Conservation (phyloP, 1,139 yeast genomes). For the Taphrina pruni region DNA sequence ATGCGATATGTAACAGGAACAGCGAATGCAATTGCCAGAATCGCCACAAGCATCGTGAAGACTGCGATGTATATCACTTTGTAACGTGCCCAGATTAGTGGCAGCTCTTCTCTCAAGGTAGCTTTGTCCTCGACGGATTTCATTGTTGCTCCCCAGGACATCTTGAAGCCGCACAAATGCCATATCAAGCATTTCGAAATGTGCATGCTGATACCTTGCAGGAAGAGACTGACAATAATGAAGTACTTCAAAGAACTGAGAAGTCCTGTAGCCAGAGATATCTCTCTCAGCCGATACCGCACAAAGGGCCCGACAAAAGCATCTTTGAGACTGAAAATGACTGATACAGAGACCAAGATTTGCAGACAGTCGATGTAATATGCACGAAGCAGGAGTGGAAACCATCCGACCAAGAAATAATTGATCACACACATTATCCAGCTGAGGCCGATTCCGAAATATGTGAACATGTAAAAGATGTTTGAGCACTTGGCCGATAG, state of each 20-base stretch:
- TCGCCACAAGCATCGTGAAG: constrained; percentile 7
- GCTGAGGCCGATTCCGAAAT: constrained; percentile 43
- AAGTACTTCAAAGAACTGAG: constrained; percentile 25
- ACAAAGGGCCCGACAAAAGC: constrained; percentile 44
- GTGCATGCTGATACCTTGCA: constrained; percentile 45
- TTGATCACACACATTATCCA: constrained; percentile 43
- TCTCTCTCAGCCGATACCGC: constrained; percentile 41
- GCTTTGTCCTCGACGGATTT: constrained; percentile 43
- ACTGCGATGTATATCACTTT: constrained; percentile 24
- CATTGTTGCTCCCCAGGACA: constrained; percentile 46
- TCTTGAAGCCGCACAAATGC: constrained; percentile 44
- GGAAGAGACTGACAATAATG: constrained; percentile 42
- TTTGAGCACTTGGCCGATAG: constrained; percentile 43
- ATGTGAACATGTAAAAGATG: constrained; percentile 44
- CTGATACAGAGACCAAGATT: constrained; percentile 40
- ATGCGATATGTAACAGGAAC: constrained; percentile 44
- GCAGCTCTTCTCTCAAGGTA: constrained; percentile 43
- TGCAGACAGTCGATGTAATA: constrained; percentile 43
- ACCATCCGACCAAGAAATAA: constrained; percentile 45
- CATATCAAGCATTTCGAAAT: constrained; percentile 42
- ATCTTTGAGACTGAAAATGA: constrained; percentile 44
- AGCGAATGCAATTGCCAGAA: constrained; percentile 40
- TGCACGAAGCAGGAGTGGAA: constrained; percentile 39
- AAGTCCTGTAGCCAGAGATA: constrained; percentile 36
- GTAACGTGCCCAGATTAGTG: constrained; percentile 36